Evolutionary conservation across 73 alveolate species (phyloP).

Genomic region (Tetrahymena malaccensis): DNA sequence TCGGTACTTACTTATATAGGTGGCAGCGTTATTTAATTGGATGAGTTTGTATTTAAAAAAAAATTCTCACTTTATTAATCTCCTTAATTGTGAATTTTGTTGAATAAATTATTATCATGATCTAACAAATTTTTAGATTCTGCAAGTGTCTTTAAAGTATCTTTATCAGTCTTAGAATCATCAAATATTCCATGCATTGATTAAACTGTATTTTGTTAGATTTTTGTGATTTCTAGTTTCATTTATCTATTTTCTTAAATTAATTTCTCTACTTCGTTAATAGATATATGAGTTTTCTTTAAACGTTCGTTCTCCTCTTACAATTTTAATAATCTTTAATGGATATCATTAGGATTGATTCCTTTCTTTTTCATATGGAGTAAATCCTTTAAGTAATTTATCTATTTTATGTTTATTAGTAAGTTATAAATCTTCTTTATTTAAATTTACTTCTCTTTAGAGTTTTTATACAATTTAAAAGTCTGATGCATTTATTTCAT

Average conservation of each 20-base stretch:
- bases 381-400: constrained; percentile 58
- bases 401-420: not conserved
- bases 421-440: not conserved
- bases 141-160: not conserved
- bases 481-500: constrained; percentile 71
- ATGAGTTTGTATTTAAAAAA: not conserved
- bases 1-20: not conserved
- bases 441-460: constrained; percentile 46
- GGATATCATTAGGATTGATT: constrained; percentile 47
- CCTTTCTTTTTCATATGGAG: constrained; percentile 65
- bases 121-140: not conserved
- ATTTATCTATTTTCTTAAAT: constrained; percentile 65
- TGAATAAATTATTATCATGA: not conserved
- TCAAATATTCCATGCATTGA: not conserved
- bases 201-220: not conserved
- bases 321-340: constrained; percentile 32
- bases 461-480: constrained; percentile 65
- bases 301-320: constrained; percentile 65
- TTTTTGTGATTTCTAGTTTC: constrained; percentile 47
- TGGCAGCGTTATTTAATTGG: not conserved
- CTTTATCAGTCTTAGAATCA: not conserved
- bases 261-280: constrained; percentile 52
- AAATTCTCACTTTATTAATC: not conserved
- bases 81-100: not conserved
- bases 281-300: constrained; percentile 42